phyloP scores from a whole-genome alignment of 116 monocot genomes.

The Papilionanthe hybrid region DNA sequence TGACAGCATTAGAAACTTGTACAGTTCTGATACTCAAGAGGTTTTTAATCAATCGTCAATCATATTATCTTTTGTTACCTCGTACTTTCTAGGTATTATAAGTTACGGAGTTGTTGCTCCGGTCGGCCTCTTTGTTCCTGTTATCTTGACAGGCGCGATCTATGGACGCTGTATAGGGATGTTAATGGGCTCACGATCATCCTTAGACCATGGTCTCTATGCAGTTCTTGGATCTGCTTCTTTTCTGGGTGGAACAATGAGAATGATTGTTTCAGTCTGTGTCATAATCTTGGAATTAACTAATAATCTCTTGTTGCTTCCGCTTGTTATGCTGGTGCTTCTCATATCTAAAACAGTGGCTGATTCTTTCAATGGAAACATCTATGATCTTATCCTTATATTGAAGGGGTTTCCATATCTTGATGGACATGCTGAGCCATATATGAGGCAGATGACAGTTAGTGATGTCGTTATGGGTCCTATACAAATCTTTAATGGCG shows the following conservation, averaged over 20 bases:
- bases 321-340: conserved; percentile 48
- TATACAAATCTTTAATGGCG: conserved; percentile 33
- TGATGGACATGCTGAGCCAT: conserved; percentile 44
- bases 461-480: conserved; percentile 52
- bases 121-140: conserved; percentile 45
- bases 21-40: conserved; percentile 35
- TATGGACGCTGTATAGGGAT: conserved; percentile 44
- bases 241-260: conserved; percentile 50
- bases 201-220: conserved; percentile 45
- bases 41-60: conserved; percentile 37
- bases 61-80: conserved; percentile 30
- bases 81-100: conserved; percentile 42
- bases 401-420: conserved; percentile 56
- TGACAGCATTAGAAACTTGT: conserved; percentile 48
- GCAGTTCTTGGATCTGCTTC: conserved; percentile 55
- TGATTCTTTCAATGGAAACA: conserved; percentile 42
- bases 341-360: conserved; percentile 58
- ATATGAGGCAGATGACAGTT: conserved; percentile 47
- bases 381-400: conserved; percentile 41
- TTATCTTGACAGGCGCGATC: conserved; percentile 51
- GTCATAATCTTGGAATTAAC: conserved; percentile 52
- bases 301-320: conserved; percentile 48
- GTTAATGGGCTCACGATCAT: conserved; percentile 31
- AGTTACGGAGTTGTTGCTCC: conserved; percentile 51
- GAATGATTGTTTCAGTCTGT: conserved; percentile 61